Base-by-base conservation (phyloP, 1,284 basidiomycete genomes). In the Cystobasidiaceae sp. region DNA sequence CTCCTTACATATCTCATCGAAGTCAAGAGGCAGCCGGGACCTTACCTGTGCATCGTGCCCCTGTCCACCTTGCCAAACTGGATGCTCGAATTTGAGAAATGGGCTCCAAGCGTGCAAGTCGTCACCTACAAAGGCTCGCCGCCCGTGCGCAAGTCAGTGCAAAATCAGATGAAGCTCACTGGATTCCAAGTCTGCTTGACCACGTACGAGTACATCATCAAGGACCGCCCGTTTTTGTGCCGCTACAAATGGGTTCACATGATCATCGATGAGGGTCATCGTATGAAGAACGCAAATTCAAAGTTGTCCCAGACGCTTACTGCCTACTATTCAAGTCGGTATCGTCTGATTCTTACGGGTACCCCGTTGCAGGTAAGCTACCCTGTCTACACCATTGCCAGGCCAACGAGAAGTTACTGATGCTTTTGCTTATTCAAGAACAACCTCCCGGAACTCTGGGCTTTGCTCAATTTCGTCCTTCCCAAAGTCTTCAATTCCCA, bases 401-500 rank as follows among this genome's bases (percentile, higher is more conserved):
- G n/a, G n/a, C n/a, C n/a, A n/a, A n/a, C n/a, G n/a, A n/a, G n/a
- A n/a, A 44, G 51, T 17, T n/a, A 32, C 37, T 48, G 28, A 4
- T 3, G 25, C 19, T 54, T 33, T 17, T n/a, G n/a, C n/a, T n/a
- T n/a, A n/a, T n/a, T 21, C 39, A 70, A 81, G 78, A 98, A 99
- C 82, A 98, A 98, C 77, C 84, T 98, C 39, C 94, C 96, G 13
- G 96, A 99, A 78, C 80, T 99, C 43, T 98, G 96, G 96, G 86
- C 96, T 1, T 82, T 98, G 64, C 88, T 98, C 76, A 98, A 98
- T 79, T 99, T 99, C 76, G 94, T 93, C 50, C 81, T 98, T 19
- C 96, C 96, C 23, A 97, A 93, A 80, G 88, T 98, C 75, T 98
- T 98, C 84, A 98, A 98, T 81, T 98, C 94, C 3, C 93, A 97